Evolutionary conservation across 208 protist genomes (phyloP), one percentile per base, ranked within the genome.

Genomic region (Leishmania guyanensis): DNA sequence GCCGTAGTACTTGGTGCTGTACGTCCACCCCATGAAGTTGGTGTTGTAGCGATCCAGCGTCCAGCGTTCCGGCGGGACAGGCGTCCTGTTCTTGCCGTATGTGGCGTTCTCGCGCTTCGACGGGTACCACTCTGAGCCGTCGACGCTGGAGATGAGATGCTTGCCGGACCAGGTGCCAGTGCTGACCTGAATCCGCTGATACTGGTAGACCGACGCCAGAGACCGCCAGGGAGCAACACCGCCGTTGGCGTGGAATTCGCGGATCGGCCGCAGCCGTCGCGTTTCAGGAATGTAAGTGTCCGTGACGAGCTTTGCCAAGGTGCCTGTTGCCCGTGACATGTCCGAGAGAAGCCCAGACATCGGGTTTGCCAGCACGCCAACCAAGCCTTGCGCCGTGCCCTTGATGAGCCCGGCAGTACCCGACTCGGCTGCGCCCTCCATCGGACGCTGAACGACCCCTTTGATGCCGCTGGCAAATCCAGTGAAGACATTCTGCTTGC

Each of bases 361-460:
- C 2, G 97, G 97, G 73, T 95, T 96, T 12, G 92, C 81, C 6
- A 97, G 85, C 33, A 98, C 88, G 46, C 97, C 97, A 56, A 97
- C 83, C 9, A 98, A 75, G 68, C 97, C 97, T 39, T 98, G 92
- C 48, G 91, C 94, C 6, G 96, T 79, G 22, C 96, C 97, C 33
- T 92, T 92, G 20, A 98, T 16, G 36, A 98, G 90, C 20, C 97
- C 97, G 5, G 76, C 60, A 16, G 90, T 83, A 39, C 97, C 97
- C 8, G 84, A 86, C 87, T 97, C 88, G 10, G 90, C 87, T 2
- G 88, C 89, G 14, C 97, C 97, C 77, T 97, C 89, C 77, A 95
- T 88, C 26, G 97, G 97, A 60, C 92, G 82, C 76, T 89, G 90
- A 60, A 98, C 88, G 22, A 99, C 85, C 5, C 96, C 97, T 68